Base-by-base conservation (phyloP, 2,329 filamentous ascomycete genomes). In the Ustulina deusta region DNA sequence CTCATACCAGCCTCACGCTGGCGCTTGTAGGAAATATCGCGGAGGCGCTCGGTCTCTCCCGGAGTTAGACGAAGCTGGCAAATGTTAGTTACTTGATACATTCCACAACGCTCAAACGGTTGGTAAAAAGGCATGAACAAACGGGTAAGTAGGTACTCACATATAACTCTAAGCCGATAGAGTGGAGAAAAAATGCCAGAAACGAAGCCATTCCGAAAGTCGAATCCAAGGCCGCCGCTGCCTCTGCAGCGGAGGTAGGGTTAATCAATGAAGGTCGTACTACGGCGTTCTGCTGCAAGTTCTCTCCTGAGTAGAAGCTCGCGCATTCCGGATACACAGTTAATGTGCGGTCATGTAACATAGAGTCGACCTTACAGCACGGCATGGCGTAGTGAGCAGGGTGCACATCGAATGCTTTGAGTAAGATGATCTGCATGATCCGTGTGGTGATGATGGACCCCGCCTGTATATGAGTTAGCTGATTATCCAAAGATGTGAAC, bases 121-220 rank as follows among this genome's bases (percentile, higher is more conserved):
- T n/a, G n/a, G n/a, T n/a, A n/a, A n/a, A n/a, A n/a, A n/a, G n/a
- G n/a, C n/a, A n/a, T 9, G 17, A 34, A 7, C 4, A 4, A 48
- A 48, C 27, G 11, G 7, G n/a, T n/a, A 5, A 17, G 9, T 7
- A 20, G 20, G 11, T 36, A 77, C 81, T 74, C 66, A 83, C 81
- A 66, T 85, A 85, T 36, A 84, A 46, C 73, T 87, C 85, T 0
- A 83, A 78, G 0, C 81, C 82, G 27, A 86, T 56, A 10, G 78
- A 79, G 70, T 90, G 87, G 1, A 90, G 56, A 0, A 81, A 67
- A 2, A 89, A 73, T 0, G 85, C 82, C 6, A 90, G 64, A 84
- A 86, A 90, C 2, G 22, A 83, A 58, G 84, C 81, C 72, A 84
- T 81, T 3, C 85, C 87, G 67, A 89, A 89, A 1, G 74, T 77